Evolutionary conservation across 495 filamentous ascomycete species (phyloP), one percentile per base, ranked within the genome.

Genomic region (Aspergillus bertholletiae): DNA sequence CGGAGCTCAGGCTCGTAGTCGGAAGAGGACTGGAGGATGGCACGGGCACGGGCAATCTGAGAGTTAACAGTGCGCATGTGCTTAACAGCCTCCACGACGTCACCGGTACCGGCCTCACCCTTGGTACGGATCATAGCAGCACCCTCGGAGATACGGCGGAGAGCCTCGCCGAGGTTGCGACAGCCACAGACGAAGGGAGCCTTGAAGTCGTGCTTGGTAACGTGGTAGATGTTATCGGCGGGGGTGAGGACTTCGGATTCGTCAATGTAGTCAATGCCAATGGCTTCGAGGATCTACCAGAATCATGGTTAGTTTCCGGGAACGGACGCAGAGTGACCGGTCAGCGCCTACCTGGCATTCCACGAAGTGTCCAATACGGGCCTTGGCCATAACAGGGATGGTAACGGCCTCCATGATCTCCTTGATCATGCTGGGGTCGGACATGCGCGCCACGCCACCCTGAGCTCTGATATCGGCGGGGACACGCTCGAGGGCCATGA

Each of bases 121-220:
- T 98, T 98, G 54, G 94, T 98, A 57, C 94, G 85, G 74, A 98
- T 97, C 94, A 98, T 97, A 30, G 94, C 93, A 13, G 94, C 94
- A 49, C 94, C 94, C 73, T 98, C 94, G 55, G 81, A 83, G 68
- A 98, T 96, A 41, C 94, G 84, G 41, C 94, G 80, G 56, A 98
- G 82, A 34, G 95, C 94, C 76, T 98, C 94, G 45, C 92, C 92
- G 13, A 98, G 77, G 78, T 96, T 94, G 47, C 94, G 84, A 79
- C 94, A 98, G 32, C 94, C 94, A 70, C 94, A 98, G 46, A 98
- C 94, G 72, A 98, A 98, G 51, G 94, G 94, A 40, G 86, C 83
- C 64, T 80, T 83, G 81, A 89, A 97, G 53, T 72, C 66, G 72
- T 83, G 76, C 79, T 98, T 98, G 70, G 89, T 86, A 52, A 98